Evolutionary conservation across 1,139 yeast genomes (phyloP).

Genomic region (Kodamaea derodonti): DNA sequence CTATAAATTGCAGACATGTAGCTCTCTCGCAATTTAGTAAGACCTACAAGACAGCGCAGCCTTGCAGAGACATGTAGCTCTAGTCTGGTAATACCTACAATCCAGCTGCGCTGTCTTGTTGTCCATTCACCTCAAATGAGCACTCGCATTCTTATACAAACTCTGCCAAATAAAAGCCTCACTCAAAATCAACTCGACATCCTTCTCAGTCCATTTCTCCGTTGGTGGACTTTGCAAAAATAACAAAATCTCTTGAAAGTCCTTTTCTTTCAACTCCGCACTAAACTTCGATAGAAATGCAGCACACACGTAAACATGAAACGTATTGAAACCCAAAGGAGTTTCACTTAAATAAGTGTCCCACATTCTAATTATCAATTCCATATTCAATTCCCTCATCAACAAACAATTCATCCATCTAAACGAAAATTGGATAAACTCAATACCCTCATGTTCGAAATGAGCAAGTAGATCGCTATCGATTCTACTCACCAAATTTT

Average conservation of each 20-base stretch:
- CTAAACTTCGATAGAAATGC: slow-evolving; percentile 91
- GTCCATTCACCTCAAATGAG: slow-evolving; percentile 50
- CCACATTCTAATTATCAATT: slow-evolving; percentile 91
- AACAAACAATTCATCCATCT: slow-evolving; percentile 98
- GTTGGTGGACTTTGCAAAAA: slow-evolving; percentile 91
- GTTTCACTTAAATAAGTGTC: slow-evolving; percentile 92
- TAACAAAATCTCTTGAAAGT: slow-evolving; percentile 89
- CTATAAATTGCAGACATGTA: too few relatives aligned
- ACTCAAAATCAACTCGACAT: slow-evolving; percentile 84
- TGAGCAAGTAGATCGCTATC: slow-evolving; percentile 72
- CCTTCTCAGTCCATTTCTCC: slow-evolving; percentile 78
- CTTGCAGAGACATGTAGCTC: too few relatives aligned
- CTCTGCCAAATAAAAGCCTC: slow-evolving; percentile 98
- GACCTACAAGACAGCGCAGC: too few relatives aligned
- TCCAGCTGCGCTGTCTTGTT: too few relatives aligned
- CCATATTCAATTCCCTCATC: slow-evolving; percentile 86
- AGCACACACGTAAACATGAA: slow-evolving; percentile 98
- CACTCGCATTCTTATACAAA: slow-evolving; percentile 81
- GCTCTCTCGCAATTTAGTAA: too few relatives aligned
- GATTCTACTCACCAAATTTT: slow-evolving; percentile 73
- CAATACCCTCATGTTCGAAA: slow-evolving; percentile 75
- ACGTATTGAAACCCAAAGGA: slow-evolving; percentile 82
- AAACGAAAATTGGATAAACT: slow-evolving; percentile 91
- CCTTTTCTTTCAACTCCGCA: slow-evolving; percentile 73
- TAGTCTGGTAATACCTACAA: too few relatives aligned